phyloP scores from a whole-genome alignment of 108 stramenopile species.

The Poteriospumella lacustris region DNA sequence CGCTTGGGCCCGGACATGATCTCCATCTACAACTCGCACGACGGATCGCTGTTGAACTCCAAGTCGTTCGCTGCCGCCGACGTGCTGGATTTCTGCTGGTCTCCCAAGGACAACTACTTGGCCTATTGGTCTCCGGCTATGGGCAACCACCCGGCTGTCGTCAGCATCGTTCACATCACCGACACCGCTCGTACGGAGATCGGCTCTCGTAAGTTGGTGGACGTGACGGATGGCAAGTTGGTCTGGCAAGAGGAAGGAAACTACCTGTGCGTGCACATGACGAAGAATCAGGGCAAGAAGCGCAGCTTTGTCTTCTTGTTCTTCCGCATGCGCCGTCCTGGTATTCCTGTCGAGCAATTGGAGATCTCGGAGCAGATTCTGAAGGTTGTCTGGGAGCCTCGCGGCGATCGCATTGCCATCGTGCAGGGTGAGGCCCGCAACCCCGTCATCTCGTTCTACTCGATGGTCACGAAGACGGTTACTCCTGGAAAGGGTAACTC shows the following conservation, averaged over 20 bases:
- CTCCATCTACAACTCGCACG: slow-evolving; percentile 78
- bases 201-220: slow-evolving; percentile 88
- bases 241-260: slow-evolving; percentile 86
- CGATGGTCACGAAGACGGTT: slow-evolving; percentile 62
- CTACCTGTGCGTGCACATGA: slow-evolving; percentile 71
- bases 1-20: slow-evolving; percentile 81
- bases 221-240: slow-evolving; percentile 82
- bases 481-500: slow-evolving; percentile 18
- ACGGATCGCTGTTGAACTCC: slow-evolving; percentile 79
- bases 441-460: slow-evolving; percentile 84
- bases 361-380: slow-evolving; percentile 69
- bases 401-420: slow-evolving; percentile 81
- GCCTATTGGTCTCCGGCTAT: slow-evolving; percentile 93
- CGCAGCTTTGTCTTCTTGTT: slow-evolving; percentile 73
- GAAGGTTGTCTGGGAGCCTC: slow-evolving; percentile 89
- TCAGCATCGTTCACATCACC: slow-evolving; percentile 82
- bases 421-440: slow-evolving; percentile 83
- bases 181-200: slow-evolving; percentile 78
- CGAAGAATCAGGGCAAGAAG: slow-evolving; percentile 64
- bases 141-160: slow-evolving; percentile 81
- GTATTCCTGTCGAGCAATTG: slow-evolving; percentile 87
- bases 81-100: slow-evolving; percentile 87
- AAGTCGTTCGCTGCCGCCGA: slow-evolving; percentile 80
- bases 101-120: slow-evolving; percentile 76
- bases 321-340: slow-evolving; percentile 74